Evolutionary conservation across 108 stramenopile species (phyloP).

Genomic region (Epithemia pelagica): DNA sequence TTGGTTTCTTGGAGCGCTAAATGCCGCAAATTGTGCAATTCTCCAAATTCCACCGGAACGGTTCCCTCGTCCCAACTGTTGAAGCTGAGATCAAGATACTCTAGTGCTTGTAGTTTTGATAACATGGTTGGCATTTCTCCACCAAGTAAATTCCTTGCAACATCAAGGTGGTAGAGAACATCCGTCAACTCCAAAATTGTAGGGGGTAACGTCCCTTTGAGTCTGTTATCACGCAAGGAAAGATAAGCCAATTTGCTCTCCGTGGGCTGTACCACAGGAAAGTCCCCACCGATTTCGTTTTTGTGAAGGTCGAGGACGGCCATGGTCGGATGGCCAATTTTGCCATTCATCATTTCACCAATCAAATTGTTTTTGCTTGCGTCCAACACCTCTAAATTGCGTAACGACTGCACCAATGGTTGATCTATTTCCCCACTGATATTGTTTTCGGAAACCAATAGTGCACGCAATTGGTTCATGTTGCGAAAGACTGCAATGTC

Average conservation of each 20-base stretch:
- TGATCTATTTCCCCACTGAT: conserved; percentile 16
- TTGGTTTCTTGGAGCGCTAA: conserved; percentile 26
- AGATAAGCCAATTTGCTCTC: neutral
- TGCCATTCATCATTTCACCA: conserved; percentile 15
- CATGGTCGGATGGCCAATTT: conserved; percentile 3
- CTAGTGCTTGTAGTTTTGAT: conserved; percentile 9
- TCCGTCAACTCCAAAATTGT: conserved; percentile 18
- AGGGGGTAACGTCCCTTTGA: conserved; percentile 5
- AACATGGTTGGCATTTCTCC: conserved; percentile 1
- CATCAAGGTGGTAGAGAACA: conserved; percentile 14
- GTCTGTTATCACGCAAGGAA: neutral
- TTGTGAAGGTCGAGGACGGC: conserved; percentile 44
- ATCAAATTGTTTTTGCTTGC: conserved; percentile 19
- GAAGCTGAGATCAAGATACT: conserved; percentile 15
- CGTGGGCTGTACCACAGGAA: conserved; percentile 18
- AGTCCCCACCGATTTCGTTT: conserved; percentile 40
- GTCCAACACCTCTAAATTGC: conserved; percentile 15
- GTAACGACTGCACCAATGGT: conserved; percentile 10
- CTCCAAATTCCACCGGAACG: conserved; percentile 14
- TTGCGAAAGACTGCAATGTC: neutral
- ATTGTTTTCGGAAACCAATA: conserved; percentile 4
- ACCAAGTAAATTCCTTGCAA: conserved; percentile 10
- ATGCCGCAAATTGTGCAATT: conserved; percentile 22
- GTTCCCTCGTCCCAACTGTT: conserved; percentile 14
- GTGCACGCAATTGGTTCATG: neutral